Evolutionary conservation across 257 asterid genomes (phyloP), one percentile per base, ranked within the genome.

Genomic region (Capsicum pubescens): DNA sequence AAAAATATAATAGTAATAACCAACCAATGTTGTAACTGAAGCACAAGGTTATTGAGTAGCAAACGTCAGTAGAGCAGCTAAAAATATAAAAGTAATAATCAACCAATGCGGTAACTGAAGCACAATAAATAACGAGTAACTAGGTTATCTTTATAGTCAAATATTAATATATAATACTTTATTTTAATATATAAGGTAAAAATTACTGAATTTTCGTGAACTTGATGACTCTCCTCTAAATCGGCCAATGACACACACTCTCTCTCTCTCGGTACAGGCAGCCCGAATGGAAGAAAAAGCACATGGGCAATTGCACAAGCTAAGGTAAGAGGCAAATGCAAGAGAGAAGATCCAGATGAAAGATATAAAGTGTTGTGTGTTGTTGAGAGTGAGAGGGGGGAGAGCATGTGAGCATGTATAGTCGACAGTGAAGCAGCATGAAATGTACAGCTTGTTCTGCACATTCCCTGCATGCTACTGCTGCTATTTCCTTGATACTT

Each of bases 401-500:
- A 17, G 35, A 46, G 93, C 93, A 90, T 90, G 97, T 90, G 97
- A 90, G 84, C 88, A 88, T 87, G 95, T 83, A 36, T 90, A 88
- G 44, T 39, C 44, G 91, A 91, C 93, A 91, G 90, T 90, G 92
- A 87, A 88, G 93, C 88, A 89, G 91, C 93, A 94, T 91, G 88
- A 92, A 91, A 90, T 92, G 94, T 90, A 91, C 86, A 87, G 84
- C 97, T 92, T 94, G 98, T 94, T 95, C 97, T 95, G 94, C 98
- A 91, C 97, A 94, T 95, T 94, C 97, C 97, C 95, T 88, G 95
- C 95, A 92, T 91, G 86, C 89, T 87, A 71, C 89, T 88, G 74
- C 50, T 56, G 58, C 72, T 86, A 82, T 81, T 76, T 76, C 81
- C 63, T 50, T 76, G 26, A 3, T 76, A 14, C 12, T 52, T 52